Evolutionary conservation across 2,329 filamentous ascomycete species (phyloP), one percentile per base, ranked within the genome.

Genomic region (Aureobasidium sp.): DNA sequence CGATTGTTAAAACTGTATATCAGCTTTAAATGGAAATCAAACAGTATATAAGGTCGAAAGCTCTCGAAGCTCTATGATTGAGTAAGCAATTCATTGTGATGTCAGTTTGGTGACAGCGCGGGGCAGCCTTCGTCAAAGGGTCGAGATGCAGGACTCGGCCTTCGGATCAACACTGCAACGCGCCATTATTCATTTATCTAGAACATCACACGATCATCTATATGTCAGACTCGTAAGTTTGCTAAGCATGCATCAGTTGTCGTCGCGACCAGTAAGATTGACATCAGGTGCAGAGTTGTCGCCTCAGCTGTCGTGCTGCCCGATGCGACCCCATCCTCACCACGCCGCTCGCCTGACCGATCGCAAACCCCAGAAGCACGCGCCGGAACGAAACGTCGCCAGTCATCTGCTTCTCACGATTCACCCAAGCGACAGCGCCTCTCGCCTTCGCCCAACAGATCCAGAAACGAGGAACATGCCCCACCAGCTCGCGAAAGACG

Each of bases 301-400:
- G 46, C 61, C 15, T 58, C 62, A 5, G 62, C 62, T 20, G 62
- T 53, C 29, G 55, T 58, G 20, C 13, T 52, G 48, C 62, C 55
- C 41, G 44, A 44, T 17, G 47, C 55, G 20, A 59, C 53, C 17
- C 44, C 61, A 5, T 63, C 61, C 2, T 53, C 52, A 32, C 61
- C 53, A 9, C 61, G 27, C 6, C 34, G 41, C 47, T 47, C 44
- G n/a, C 36, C 34, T 51, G 46, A 17, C 34, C 26, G 20, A 29
- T 60, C 57, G 36, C 57, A 47, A 32, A 51, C 20, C 32, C 44
- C 57, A 34, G 39, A 46, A 23, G 20, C 47, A 34, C 48, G 41
- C 32, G 29, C 61, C 23, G 59, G 48, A 42, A 46, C 29, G 2
- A 62, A 62, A 34, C 60, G 60, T 32, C 60, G 50, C 10, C 60